phyloP scores from a whole-genome alignment of 2,329 filamentous ascomycete genomes.

The Scedosporium dehoogii region DNA sequence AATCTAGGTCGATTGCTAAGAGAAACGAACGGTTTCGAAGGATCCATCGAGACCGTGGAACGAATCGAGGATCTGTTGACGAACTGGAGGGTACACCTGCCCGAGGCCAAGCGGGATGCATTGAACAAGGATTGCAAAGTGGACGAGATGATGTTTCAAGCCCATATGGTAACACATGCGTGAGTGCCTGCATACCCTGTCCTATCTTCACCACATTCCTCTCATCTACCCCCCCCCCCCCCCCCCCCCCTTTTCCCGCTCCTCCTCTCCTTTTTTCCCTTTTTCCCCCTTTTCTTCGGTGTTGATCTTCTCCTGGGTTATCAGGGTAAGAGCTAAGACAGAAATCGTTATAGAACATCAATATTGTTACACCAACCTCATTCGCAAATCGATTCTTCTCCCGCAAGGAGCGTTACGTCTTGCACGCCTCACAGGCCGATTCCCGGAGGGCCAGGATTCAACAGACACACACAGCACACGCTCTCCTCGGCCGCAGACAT shows the following conservation, averaged over 20 bases:
- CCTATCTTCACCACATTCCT: too few species aligned
- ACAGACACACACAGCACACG: slow-evolving; percentile 68
- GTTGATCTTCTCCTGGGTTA: too few species aligned
- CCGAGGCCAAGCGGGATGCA: slow-evolving; percentile 58
- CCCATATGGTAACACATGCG: slow-evolving; percentile 65
- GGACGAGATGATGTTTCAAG: slow-evolving; percentile 89
- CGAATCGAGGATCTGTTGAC: slow-evolving; percentile 43
- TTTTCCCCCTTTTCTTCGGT: too few species aligned
- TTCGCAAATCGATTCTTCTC: slow-evolving; percentile 60
- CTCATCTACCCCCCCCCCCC: too few species aligned
- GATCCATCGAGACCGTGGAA: slow-evolving; percentile 41
- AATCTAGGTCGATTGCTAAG: slow-evolving; percentile 69
- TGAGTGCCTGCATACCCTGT: slow-evolving; percentile 21
- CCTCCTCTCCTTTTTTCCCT: too few species aligned
- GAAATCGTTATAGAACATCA: slow-evolving; percentile 32
- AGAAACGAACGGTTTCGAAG: slow-evolving; percentile 38
- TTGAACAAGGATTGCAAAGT: slow-evolving; percentile 60
- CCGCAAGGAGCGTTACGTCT: slow-evolving; percentile 48
- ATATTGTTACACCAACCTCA: slow-evolving; percentile 74
- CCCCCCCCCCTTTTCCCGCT: too few species aligned
- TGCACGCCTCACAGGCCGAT: slow-evolving; percentile 52
- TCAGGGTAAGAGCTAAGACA: too few species aligned
- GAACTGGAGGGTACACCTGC: slow-evolving; percentile 75
- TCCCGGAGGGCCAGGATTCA: slow-evolving; percentile 41
- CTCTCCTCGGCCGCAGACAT: slow-evolving; percentile 71